Conservation (phyloP, 192 early-diverging fungal species). For the Coemansia sp. region DNA sequence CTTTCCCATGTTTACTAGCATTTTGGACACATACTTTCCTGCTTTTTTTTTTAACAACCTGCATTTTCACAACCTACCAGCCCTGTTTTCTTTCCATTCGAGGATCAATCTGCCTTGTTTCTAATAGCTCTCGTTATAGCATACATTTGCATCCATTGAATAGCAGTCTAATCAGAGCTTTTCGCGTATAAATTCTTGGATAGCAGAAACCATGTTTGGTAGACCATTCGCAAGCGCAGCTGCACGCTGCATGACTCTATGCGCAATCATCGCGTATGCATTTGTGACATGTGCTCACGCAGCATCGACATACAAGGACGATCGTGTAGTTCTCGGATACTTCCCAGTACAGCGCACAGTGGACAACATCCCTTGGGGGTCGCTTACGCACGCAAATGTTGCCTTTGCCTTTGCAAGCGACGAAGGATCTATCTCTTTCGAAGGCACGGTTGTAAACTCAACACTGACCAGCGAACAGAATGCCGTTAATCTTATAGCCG, state of each 20-base stretch:
- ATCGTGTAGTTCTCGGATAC: slow-evolving; percentile 50
- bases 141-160: not conserved
- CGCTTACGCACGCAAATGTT: slow-evolving; percentile 64
- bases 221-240: not conserved
- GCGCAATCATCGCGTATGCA: not conserved
- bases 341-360: slow-evolving; percentile 50
- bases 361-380: slow-evolving; percentile 50
- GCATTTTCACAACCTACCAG: not conserved
- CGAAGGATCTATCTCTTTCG: slow-evolving; percentile 37
- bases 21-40: not conserved
- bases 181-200: not conserved
- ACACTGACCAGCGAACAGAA: slow-evolving; percentile 51
- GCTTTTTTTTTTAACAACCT: not conserved
- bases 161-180: not conserved
- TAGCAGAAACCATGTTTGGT: slow-evolving; percentile 3
- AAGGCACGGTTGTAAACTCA: slow-evolving; percentile 52
- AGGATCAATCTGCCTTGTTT: not conserved
- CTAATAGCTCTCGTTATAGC: not conserved
- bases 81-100: not conserved
- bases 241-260: slow-evolving; percentile 7
- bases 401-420: slow-evolving; percentile 59
- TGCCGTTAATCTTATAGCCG: slow-evolving; percentile 30
- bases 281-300: not conserved
- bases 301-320: slow-evolving; percentile 32
- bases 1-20: not conserved